Conservation (phyloP, 2,329 filamentous ascomycete genomes). For the Mariannaea sp. region DNA sequence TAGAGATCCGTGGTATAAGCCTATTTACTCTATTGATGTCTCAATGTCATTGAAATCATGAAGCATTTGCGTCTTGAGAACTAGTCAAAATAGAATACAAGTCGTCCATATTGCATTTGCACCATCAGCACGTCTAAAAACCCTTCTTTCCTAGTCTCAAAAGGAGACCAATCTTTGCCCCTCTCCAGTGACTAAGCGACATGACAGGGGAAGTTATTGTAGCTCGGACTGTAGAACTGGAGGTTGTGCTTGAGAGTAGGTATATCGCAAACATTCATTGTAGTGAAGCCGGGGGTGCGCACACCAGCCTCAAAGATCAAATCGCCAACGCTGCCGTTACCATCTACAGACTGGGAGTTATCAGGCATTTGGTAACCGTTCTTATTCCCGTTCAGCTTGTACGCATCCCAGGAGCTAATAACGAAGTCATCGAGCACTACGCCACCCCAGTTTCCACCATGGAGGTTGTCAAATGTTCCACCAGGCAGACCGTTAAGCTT, state of each 20-base stretch:
- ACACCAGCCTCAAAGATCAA: conserved; percentile 5
- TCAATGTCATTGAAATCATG: no score
- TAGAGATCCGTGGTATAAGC: no score
- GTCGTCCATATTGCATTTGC: no score
- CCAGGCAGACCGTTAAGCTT: conserved; percentile 1
- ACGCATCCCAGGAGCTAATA: conserved; percentile 9
- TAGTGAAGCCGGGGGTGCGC: conserved; percentile 5
- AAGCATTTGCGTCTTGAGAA: no score
- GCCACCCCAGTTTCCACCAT: conserved; percentile 1
- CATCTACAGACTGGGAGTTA: conserved; percentile 1
- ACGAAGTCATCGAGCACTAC: conserved; percentile 7
- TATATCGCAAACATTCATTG: conserved; percentile 1
- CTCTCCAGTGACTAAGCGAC: no score
- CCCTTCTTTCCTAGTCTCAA: no score
- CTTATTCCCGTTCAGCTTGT: conserved; percentile 8
- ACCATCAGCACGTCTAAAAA: no score
- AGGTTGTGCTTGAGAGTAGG: background rate
- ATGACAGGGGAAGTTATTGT: conserved; percentile 2
- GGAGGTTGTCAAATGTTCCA: conserved; percentile 4
- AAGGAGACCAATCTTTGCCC: no score
- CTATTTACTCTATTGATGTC: no score
- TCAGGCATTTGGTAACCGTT: conserved; percentile 4
- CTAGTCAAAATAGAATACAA: no score
- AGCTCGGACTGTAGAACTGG: conserved; percentile 2
- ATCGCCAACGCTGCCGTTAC: background rate